These are phyloP conservation scores for Trichosporon sp. DNA, from an alignment of 1,284 basidiomycete species.

Conservation along the genomic window DNA sequence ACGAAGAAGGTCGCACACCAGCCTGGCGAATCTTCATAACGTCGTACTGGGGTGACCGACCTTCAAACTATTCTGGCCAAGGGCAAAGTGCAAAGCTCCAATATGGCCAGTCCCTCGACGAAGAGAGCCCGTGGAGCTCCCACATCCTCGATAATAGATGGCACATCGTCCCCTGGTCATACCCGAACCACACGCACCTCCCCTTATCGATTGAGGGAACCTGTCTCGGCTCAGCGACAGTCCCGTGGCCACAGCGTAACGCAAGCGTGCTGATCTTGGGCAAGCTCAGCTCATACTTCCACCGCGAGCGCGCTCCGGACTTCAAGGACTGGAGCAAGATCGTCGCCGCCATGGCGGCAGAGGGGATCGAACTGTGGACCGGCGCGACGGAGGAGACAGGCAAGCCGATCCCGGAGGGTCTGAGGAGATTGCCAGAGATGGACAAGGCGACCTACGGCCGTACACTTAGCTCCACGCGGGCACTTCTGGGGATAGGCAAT, in stretches of 20 bases:
- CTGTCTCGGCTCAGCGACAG: slow-evolving; percentile 28
- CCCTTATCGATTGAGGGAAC: slow-evolving; percentile 40
- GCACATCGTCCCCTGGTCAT: slow-evolving; percentile 37
- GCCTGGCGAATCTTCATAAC: slow-evolving; percentile 33
- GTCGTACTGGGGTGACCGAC: slow-evolving; percentile 10
- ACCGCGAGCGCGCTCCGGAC: slow-evolving; percentile 14
- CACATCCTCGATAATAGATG: slow-evolving; percentile 42
- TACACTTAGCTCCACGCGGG: slow-evolving; percentile 31
- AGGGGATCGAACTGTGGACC: slow-evolving; percentile 28
- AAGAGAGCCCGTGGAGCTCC: slow-evolving; percentile 26
- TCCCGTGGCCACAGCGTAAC: slow-evolving; percentile 23
- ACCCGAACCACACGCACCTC: slow-evolving; percentile 30
- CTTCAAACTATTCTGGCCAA: slow-evolving; percentile 19
- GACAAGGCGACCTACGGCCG: slow-evolving; percentile 27
- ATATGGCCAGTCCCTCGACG: slow-evolving; percentile 29
- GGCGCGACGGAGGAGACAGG: slow-evolving; percentile 28
- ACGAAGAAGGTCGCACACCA: slow-evolving; percentile 36
- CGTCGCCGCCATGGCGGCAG: background rate
- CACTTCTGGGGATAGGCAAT: slow-evolving; percentile 38
- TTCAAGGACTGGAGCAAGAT: slow-evolving; percentile 2
- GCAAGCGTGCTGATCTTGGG: slow-evolving; percentile 38
- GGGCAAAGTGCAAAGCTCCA: slow-evolving; percentile 6
- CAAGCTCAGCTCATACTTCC: slow-evolving; percentile 20
- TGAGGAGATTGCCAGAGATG: slow-evolving; percentile 25
- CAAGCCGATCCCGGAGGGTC: slow-evolving; percentile 32